A percentile compares a stretch with the other conserved stretches of the same genome.
phyloP scores from a whole-genome alignment of 2,329 filamentous ascomycete species.

The Fusarium bulbicola region DNA sequence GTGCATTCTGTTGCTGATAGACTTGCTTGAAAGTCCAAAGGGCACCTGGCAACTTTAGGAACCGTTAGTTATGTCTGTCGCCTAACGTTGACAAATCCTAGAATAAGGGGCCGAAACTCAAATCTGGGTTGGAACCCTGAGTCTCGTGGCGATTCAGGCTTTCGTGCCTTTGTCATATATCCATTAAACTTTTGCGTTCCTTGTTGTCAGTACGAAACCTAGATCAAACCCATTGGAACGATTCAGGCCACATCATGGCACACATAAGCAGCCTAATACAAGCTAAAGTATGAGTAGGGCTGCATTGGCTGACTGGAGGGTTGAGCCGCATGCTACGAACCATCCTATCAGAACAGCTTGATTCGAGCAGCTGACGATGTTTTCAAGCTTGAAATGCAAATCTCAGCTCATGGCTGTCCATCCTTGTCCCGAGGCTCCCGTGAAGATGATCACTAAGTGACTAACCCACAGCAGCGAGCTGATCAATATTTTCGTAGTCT shows the following conservation, averaged over 20 bases:
- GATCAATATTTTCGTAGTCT: not conserved
- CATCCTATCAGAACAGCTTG: constrained; percentile 4
- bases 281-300: constrained; percentile 3
- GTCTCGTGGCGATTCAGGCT: not conserved
- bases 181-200: not conserved
- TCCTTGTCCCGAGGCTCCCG: constrained; percentile 13
- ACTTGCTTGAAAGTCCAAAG: not conserved
- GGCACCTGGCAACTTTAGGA: not conserved
- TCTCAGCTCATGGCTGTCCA: not conserved
- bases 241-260: not conserved
- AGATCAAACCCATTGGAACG: not conserved
- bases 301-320: constrained; percentile 10
- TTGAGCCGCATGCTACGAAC: constrained; percentile 4
- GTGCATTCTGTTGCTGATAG: not conserved
- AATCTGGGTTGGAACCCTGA: not conserved
- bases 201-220: not conserved
- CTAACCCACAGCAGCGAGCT: not conserved
- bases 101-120: not conserved
- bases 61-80: not conserved
- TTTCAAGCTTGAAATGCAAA: not conserved
- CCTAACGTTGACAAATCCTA: not conserved
- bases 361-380: constrained; percentile 2
- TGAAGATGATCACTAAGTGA: not conserved
- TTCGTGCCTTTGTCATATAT: not conserved
- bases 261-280: not conserved